phyloP scores from a whole-genome alignment of 495 filamentous ascomycete genomes.

The Gamarada debralockiae region DNA sequence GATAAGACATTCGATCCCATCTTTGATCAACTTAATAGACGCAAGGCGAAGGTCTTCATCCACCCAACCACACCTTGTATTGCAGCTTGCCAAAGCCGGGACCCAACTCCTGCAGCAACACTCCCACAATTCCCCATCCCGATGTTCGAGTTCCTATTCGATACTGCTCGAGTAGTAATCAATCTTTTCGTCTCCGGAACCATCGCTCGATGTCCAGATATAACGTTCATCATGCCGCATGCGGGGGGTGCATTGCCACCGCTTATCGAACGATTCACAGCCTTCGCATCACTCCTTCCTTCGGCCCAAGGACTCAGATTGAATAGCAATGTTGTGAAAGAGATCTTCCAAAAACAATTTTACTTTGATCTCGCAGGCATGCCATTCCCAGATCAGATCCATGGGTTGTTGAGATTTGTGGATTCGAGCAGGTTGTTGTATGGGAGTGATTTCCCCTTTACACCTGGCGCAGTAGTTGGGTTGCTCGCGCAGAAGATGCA shows the following conservation, averaged over 20 bases:
- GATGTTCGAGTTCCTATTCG: slow-evolving; percentile 55
- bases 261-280: slow-evolving; percentile 38
- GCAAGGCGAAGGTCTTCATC: slow-evolving; percentile 41
- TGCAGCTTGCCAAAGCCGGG: not conserved
- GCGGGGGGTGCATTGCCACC: slow-evolving; percentile 43
- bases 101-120: slow-evolving; percentile 1
- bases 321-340: not conserved
- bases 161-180: slow-evolving; percentile 43
- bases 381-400: slow-evolving; percentile 1
- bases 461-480: not conserved
- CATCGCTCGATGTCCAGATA: slow-evolving; percentile 34
- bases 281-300: slow-evolving; percentile 24
- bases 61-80: slow-evolving; percentile 46
- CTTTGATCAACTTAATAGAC: slow-evolving; percentile 32
- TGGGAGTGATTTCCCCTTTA: slow-evolving; percentile 1
- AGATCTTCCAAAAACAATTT: not conserved
- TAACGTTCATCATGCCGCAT: slow-evolving; percentile 47
- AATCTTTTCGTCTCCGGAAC: slow-evolving; percentile 48
- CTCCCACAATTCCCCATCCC: slow-evolving; percentile 38
- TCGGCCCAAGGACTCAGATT: not conserved
- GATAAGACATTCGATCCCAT: slow-evolving; percentile 38
- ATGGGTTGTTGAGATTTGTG: slow-evolving; percentile 6
- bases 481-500: too few species aligned
- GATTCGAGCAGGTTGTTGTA: not conserved
- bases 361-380: slow-evolving; percentile 5